Percentiles rank a stretch among this genome's conserved stretches.
phyloP scores from a whole-genome alignment of 148 eudicot species.

The Silene conica region DNA sequence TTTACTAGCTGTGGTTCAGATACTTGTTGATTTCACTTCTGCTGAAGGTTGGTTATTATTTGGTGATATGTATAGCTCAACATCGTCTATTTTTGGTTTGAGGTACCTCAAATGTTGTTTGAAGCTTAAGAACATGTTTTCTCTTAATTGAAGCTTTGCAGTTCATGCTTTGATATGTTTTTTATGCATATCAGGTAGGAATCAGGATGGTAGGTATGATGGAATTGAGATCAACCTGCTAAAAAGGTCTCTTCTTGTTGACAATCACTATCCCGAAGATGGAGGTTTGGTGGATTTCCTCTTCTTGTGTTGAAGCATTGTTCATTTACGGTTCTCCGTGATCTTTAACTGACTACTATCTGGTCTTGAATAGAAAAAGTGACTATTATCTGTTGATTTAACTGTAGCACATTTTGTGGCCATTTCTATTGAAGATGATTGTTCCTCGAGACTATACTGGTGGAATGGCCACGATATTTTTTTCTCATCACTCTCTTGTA shows the following conservation, averaged over 20 bases:
- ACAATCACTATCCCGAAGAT: conserved; percentile 94
- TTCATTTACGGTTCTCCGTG: background rate
- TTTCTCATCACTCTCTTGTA: background rate
- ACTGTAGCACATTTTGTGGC: conserved; percentile 92
- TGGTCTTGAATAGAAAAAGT: background rate
- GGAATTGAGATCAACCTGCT: conserved; percentile 73
- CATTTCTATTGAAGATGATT: conserved; percentile 90
- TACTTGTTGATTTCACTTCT: conserved; percentile 81
- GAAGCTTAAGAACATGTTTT: conserved; percentile 25
- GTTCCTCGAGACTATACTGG: conserved; percentile 78
- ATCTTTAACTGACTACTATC: background rate
- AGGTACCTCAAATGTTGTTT: conserved; percentile 13
- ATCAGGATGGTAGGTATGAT: conserved; percentile 44
- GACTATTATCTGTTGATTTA: background rate
- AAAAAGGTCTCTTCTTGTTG: conserved; percentile 84
- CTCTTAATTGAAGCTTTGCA: conserved; percentile 60
- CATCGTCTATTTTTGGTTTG: background rate
- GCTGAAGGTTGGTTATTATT: conserved; percentile 58
- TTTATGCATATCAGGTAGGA: conserved; percentile 46
- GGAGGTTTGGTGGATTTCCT: conserved; percentile 53
- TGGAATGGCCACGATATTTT: conserved; percentile 75
- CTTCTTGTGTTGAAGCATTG: background rate
- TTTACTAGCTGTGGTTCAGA: conserved; percentile 89
- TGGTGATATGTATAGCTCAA: background rate
- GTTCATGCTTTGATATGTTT: conserved; percentile 47